phyloP scores from a whole-genome alignment of 441 rosid genomes.

The Manihot esculenta region DNA sequence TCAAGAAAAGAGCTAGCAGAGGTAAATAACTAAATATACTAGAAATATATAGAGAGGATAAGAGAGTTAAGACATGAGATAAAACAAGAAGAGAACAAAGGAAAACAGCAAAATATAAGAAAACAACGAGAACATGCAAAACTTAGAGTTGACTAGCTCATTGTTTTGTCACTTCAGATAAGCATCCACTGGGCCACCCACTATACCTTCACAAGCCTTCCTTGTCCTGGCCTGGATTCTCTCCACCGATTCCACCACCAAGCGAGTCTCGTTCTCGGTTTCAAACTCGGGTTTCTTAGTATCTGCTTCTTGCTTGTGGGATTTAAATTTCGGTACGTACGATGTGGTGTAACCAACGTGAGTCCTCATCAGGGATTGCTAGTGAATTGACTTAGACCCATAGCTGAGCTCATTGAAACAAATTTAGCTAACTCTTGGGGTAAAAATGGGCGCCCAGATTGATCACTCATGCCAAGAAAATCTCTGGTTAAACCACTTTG shows the following conservation, averaged over 20 bases:
- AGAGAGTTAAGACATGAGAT: slow-evolving; percentile 22
- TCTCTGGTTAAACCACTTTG: slow-evolving; percentile 64
- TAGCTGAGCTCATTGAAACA: slow-evolving; percentile 55
- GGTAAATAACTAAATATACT: no score
- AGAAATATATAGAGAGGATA: no score
- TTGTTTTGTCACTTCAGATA: no score
- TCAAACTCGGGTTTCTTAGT: not conserved
- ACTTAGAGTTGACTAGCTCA: slow-evolving; percentile 31
- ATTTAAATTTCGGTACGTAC: not conserved
- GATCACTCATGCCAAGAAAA: slow-evolving; percentile 71
- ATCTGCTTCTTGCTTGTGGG: not conserved
- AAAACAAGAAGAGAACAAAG: slow-evolving; percentile 22
- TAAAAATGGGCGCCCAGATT: slow-evolving; percentile 43
- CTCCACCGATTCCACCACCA: slow-evolving; percentile 12
- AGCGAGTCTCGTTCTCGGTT: slow-evolving; percentile 11
- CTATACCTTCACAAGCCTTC: slow-evolving; percentile 20
- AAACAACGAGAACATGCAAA: slow-evolving; percentile 37
- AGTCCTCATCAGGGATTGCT: slow-evolving; percentile 21
- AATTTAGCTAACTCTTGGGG: slow-evolving; percentile 72
- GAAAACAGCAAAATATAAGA: slow-evolving; percentile 12
- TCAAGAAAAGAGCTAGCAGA: no score
- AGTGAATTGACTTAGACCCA: slow-evolving; percentile 39
- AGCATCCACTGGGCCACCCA: slow-evolving; percentile 32
- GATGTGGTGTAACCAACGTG: not conserved
- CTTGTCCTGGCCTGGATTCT: not conserved